Evolutionary conservation across 768 basidiomycete genomes (phyloP), one percentile per base, ranked within the genome.

Genomic region (Mycena albidolilacea): DNA sequence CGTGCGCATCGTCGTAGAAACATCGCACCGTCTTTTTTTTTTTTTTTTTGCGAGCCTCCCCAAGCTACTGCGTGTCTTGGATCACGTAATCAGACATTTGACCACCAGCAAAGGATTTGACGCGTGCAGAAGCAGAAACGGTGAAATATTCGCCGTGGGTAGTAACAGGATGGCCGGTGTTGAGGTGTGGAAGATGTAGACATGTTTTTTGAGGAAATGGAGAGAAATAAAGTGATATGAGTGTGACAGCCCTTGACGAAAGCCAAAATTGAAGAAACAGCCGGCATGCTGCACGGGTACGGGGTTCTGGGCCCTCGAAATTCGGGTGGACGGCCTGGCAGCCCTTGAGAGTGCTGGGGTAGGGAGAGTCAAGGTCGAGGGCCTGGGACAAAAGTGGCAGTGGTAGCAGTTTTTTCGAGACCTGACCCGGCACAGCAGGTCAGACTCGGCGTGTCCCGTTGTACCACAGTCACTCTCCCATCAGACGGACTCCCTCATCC

Each of bases 181-280:
- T 44, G n/a, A 43, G 37, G 35, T n/a, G 37, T 12, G 54, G 64
- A 52, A 69, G 21, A 61, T 1, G 19, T 9, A 41, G 59, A 19
- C 12, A 41, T 44, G 38, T 48, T 68, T 39, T 69, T 58, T 21
- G 7, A 38, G 41, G 41, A 48, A 64, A 64, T 0, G 44, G n/a
- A 64, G 69, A 48, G 44, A 35, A 50, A 60, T n/a, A 55, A n/a
- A 19, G 71, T 67, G n/a, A 62, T 61, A 62, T 46, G 65, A 63
- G 71, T 63, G 71, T 67, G 60, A 72, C 71, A 57, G n/a, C 38
- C 30, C 60, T 72, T 72, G 35, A 44, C 60, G 65, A 72, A 62
- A 62, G 54, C 71, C 65, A 67, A 41, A 71, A 9, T 35, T 19
- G 60, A 66, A 30, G 57, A 67, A 72, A 46, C 60, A 43, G 41